A percentile compares a stretch with the other conserved stretches of the same genome.
Evolutionary conservation across 352 stramenopile genomes (phyloP).

Genomic region (Chrysophaeum taylorii): DNA sequence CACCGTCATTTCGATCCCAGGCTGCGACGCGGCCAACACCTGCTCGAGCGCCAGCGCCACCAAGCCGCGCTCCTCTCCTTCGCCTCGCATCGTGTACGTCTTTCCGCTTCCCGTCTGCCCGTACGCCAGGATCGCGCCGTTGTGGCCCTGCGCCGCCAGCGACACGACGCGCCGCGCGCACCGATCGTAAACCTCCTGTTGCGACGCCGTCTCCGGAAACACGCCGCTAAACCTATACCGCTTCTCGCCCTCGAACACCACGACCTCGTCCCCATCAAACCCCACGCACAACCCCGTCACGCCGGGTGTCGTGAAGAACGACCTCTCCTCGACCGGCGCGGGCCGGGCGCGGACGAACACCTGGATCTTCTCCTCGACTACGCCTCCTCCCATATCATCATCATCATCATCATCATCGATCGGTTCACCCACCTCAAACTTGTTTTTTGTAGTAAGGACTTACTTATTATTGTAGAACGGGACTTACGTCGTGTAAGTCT

Average conservation of each 20-base stretch:
- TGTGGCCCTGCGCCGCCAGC: not conserved
- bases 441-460: too few species aligned
- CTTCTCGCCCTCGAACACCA: conserved; percentile 22
- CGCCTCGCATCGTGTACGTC: conserved; percentile 10
- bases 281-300: not conserved
- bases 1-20: not conserved
- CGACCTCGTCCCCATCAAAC: too few species aligned
- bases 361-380: not conserved
- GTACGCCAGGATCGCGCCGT: conserved; percentile 18
- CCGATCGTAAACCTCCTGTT: conserved; percentile 10
- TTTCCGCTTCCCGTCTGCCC: conserved; percentile 16
- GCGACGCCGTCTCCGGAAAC: not conserved
- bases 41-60: not conserved
- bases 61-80: not conserved
- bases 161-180: conserved; percentile 1
- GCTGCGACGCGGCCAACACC: not conserved
- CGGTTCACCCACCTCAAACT: too few species aligned
- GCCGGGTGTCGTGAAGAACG: not conserved
- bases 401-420: too few species aligned
- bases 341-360: not conserved
- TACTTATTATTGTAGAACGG: too few species aligned
- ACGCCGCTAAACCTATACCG: conserved; percentile 11
- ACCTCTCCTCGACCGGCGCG: not conserved
- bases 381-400: too few species aligned
- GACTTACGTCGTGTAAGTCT: too few species aligned